phyloP scores from a whole-genome alignment of 768 basidiomycete species.

The Fomitopsis pulvina region DNA sequence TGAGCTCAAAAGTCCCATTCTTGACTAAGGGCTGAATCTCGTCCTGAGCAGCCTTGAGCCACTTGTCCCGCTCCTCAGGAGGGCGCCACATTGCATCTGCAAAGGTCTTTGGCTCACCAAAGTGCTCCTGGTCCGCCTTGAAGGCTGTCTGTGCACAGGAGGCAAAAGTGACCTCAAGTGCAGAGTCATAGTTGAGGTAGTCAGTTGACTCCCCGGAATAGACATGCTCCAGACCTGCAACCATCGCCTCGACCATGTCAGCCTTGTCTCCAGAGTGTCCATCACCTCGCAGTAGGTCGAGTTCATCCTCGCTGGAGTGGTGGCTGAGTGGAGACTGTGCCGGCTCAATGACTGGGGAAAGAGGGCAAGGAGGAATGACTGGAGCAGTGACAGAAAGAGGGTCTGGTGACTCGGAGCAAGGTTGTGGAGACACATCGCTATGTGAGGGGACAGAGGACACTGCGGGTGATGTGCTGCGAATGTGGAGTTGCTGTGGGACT shows the following conservation, averaged over 20 bases:
- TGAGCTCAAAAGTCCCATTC: constrained; percentile 26
- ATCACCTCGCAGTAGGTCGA: constrained; percentile 1
- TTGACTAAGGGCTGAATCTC: constrained; percentile 15
- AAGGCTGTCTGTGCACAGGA: constrained; percentile 1
- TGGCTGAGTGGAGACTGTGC: background rate
- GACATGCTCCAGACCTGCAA: constrained; percentile 4
- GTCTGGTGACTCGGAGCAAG: too few relatives aligned
- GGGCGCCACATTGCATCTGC: constrained; percentile 5
- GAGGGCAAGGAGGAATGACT: too few relatives aligned
- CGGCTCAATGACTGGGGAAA: too few relatives aligned
- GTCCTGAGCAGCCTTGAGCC: constrained; percentile 13
- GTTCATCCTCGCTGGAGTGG: background rate
- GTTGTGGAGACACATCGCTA: too few relatives aligned
- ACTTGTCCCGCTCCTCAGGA: constrained; percentile 7
- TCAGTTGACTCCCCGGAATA: constrained; percentile 1
- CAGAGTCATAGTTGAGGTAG: constrained; percentile 4
- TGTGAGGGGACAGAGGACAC: too few relatives aligned
- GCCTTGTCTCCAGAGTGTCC: background rate
- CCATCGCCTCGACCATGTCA: constrained; percentile 2
- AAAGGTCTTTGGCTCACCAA: constrained; percentile 1
- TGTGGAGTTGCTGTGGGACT: too few relatives aligned
- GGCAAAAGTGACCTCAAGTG: constrained; percentile 7
- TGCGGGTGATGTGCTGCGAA: too few relatives aligned
- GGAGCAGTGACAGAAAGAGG: too few relatives aligned
- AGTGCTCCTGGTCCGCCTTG: constrained; percentile 3